Evolutionary conservation across 1,284 basidiomycete genomes (phyloP), one percentile per base, ranked within the genome.

Genomic region (Stygiomarasmius scandens): DNA sequence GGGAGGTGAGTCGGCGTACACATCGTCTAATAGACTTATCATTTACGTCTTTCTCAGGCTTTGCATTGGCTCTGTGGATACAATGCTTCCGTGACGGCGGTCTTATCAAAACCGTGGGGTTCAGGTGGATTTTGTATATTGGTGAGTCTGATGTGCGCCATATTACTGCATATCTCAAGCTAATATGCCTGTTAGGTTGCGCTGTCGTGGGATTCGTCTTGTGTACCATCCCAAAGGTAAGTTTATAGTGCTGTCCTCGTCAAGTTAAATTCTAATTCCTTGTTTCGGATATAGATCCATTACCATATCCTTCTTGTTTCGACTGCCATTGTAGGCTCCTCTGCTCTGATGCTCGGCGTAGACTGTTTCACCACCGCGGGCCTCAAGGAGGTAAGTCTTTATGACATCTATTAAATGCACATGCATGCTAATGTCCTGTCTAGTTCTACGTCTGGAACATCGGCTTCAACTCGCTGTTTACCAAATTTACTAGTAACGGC

Each of bases 361-460:
- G 96, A 98, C 73, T 98, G 96, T 73, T 98, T 87, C 71, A 92
- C 93, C 2, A 90, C 92, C 5, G 92, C 89, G 3, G 92, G 91
- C 23, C 81, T 97, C 58, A 98, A 98, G 77, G 96, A 97, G 81
- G 90, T 90, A 62, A 62, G 71, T 70, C 46, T 36, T 53, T 34
- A 54, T 58, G 61, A 55, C n/a, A n/a, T n/a, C 55, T 32, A 53
- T 44, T 12, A 24, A 14, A 22, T n/a, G 10, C 22, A n/a, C 36
- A 41, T 29, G 14, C 49, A 46, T 62, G 34, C 52, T 16, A n/a
- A 5, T 41, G 16, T 50, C 38, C 23, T 12, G 19, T 32, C 27
- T 61, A 93, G 90, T 97, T 96, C 75, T 98, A 97, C 74, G 79
- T 96, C 52, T 96, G 92, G 87, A 98, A 97, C 68, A 77, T 98